A percentile compares a stretch with the other conserved stretches of the same genome.
These are phyloP conservation scores for Aegle marmelos DNA, from an alignment of 345 rosid species.

Conservation along the genomic window DNA sequence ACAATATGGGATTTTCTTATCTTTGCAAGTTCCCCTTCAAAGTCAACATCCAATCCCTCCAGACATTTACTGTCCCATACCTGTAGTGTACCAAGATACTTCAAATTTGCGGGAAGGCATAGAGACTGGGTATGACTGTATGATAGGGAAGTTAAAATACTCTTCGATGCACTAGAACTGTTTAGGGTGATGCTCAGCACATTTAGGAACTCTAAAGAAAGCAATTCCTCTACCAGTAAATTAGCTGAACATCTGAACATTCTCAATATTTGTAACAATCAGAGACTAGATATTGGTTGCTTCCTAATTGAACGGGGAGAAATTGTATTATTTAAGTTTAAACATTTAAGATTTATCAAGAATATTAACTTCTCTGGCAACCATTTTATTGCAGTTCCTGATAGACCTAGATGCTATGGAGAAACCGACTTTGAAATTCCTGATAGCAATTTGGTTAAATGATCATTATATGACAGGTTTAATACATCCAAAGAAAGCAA, in stretches of 20 bases:
- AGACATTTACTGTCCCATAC: background rate
- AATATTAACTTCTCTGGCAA: background rate
- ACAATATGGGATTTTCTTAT: too few species aligned
- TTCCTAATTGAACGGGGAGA: background rate
- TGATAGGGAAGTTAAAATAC: background rate
- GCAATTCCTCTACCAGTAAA: background rate
- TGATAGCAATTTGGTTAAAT: background rate
- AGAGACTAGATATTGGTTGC: background rate
- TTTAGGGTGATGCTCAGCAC: background rate
- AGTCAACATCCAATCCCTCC: too few species aligned
- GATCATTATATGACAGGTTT: background rate
- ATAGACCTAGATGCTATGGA: constrained; percentile 2
- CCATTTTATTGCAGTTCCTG: background rate
- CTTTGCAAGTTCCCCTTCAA: too few species aligned
- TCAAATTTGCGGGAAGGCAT: background rate
- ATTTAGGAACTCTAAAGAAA: background rate
- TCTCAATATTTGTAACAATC: background rate
- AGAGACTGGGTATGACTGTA: background rate
- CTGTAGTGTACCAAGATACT: background rate
- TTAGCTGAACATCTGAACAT: background rate
- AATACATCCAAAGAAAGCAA: background rate
- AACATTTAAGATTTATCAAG: background rate
- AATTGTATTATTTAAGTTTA: background rate
- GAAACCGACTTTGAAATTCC: background rate
- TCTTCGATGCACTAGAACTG: background rate